Evolutionary conservation across 805 yeast genomes (phyloP).

Genomic region (Starmera amethionina): DNA sequence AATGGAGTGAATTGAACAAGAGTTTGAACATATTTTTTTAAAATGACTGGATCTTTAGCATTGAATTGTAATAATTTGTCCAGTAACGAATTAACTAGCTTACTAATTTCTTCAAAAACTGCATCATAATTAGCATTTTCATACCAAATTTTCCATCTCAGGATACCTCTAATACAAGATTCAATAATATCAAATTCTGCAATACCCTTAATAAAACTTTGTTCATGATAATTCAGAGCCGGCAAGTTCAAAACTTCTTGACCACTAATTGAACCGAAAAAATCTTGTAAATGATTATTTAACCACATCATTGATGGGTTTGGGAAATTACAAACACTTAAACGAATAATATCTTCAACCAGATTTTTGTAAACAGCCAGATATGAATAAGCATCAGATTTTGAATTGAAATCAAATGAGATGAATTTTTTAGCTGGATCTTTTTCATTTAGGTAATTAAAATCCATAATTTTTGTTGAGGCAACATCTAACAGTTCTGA

Average conservation of each 20-base stretch:
- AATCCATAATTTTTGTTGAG: constrained; percentile 70
- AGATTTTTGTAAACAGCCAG: constrained; percentile 72
- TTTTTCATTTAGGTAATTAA: constrained; percentile 56
- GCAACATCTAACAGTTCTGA: constrained; percentile 67
- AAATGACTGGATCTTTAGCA: constrained; percentile 68
- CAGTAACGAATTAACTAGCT: constrained; percentile 58
- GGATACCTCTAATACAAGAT: constrained; percentile 82
- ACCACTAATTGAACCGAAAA: constrained; percentile 66
- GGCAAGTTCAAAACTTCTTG: constrained; percentile 46
- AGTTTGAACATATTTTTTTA: constrained; percentile 83
- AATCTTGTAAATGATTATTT: constrained; percentile 57
- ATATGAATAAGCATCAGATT: constrained; percentile 69
- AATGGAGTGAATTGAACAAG: constrained; percentile 90
- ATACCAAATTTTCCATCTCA: constrained; percentile 95
- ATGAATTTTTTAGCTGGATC: constrained; percentile 55
- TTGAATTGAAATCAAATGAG: constrained; percentile 82
- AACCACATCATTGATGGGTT: constrained; percentile 77
- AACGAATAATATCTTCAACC: constrained; percentile 84
- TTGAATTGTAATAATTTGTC: constrained; percentile 67
- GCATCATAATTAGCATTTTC: constrained; percentile 42
- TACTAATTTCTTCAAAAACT: constrained; percentile 39
- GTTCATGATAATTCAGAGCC: constrained; percentile 45
- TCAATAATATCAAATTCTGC: constrained; percentile 83
- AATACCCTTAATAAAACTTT: constrained; percentile 66
- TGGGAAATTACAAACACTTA: constrained; percentile 79